These are phyloP conservation scores for Sporothrix brunneoviolacea DNA, from an alignment of 2,329 filamentous ascomycete species.

Conservation along the genomic window DNA sequence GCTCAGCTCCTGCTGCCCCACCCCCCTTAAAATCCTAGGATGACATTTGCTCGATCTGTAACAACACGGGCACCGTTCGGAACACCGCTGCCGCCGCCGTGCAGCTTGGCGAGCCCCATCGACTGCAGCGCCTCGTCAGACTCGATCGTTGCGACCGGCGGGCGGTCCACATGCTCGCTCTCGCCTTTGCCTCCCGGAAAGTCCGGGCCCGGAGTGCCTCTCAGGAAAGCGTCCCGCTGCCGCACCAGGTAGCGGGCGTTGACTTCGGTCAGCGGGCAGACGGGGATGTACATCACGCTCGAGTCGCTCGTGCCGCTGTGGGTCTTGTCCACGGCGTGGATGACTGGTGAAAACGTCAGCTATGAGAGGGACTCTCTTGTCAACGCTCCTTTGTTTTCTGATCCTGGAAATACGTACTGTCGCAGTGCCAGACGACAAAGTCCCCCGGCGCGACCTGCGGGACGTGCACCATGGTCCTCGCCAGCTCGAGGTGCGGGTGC, in stretches of 20 bases:
- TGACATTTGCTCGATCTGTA: constrained; percentile 36
- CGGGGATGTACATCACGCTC: constrained; percentile 83
- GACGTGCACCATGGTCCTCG: constrained; percentile 63
- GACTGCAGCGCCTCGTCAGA: constrained; percentile 34
- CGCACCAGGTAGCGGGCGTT: constrained; percentile 66
- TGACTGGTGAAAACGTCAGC: constrained; percentile 30
- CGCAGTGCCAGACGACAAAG: constrained; percentile 80
- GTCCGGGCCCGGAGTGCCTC: constrained; percentile 61
- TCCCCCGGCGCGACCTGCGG: constrained; percentile 65
- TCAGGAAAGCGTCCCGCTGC: constrained; percentile 65
- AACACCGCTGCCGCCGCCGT: constrained; percentile 21
- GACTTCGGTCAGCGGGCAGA: constrained; percentile 68
- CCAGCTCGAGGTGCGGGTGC: constrained; percentile 65
- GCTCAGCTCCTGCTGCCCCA: too few relatives aligned
- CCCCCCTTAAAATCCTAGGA: constrained; percentile 40
- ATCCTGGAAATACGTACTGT: constrained; percentile 39
- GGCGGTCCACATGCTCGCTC: constrained; percentile 42
- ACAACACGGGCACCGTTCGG: constrained; percentile 30
- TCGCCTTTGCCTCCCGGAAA: constrained; percentile 69
- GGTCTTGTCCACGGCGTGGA: constrained; percentile 77
- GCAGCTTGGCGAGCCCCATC: constrained; percentile 39
- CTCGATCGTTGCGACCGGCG: constrained; percentile 32
- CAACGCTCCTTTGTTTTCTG: background rate
- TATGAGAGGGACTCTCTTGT: constrained; percentile 1
- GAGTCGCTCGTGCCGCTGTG: constrained; percentile 68